Conservation (phyloP, 1,139 yeast genomes). For the Yamadazyma pseudoaaseri region DNA sequence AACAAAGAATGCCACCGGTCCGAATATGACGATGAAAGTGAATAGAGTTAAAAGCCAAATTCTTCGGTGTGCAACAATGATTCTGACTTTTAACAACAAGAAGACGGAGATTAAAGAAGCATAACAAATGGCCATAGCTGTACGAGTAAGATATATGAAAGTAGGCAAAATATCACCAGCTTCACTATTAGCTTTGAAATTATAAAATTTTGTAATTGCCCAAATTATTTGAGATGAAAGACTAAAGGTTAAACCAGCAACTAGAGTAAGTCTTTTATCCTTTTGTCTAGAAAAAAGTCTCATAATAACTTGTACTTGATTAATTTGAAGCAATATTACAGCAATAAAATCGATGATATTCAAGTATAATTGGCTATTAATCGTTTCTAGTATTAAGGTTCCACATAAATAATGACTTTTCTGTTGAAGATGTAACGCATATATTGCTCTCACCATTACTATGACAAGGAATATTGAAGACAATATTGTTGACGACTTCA, state of each 20-base stretch:
- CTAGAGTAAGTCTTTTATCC: constrained; percentile 67
- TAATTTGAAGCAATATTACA: constrained; percentile 59
- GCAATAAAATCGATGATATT: constrained; percentile 63
- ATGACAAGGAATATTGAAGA: constrained; percentile 56
- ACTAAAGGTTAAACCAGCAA: constrained; percentile 58
- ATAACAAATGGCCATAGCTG: constrained; percentile 71
- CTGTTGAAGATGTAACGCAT: constrained; percentile 49
- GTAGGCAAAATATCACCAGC: constrained; percentile 70
- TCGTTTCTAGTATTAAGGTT: constrained; percentile 42
- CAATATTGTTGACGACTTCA: constrained; percentile 44
- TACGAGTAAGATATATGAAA: constrained; percentile 72
- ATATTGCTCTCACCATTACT: constrained; percentile 48
- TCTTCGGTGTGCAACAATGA: constrained; percentile 49
- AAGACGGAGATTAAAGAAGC: constrained; percentile 65
- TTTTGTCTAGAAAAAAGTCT: constrained; percentile 66
- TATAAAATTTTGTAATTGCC: constrained; percentile 61
- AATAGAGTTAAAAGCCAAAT: constrained; percentile 58
- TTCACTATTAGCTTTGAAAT: constrained; percentile 32
- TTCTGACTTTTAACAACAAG: constrained; percentile 52
- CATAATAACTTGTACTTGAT: constrained; percentile 77
- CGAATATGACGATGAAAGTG: constrained; percentile 57
- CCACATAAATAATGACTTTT: constrained; percentile 56
- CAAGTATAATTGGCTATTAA: constrained; percentile 51
- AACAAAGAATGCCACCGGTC: constrained; percentile 73
- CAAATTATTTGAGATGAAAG: constrained; percentile 64